Evolutionary conservation across 371 early-diverging fungal genomes (phyloP), one percentile per base, ranked within the genome.

Genomic region (Batrachochytrium dendrobatidis): DNA sequence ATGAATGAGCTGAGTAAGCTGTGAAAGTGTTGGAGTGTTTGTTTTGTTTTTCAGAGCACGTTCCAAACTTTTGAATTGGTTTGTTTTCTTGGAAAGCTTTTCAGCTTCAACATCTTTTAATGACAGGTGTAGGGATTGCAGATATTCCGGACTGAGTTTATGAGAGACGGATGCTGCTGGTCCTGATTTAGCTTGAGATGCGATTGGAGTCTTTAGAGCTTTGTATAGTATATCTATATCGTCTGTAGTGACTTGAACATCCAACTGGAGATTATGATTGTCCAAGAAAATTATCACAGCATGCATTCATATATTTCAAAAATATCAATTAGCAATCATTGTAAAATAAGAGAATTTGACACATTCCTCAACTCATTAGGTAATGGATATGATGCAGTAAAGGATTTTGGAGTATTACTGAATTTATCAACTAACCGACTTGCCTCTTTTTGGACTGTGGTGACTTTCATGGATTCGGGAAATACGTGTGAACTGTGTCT

Each of bases 1-100:
- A 58, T 86, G 86, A 8, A 92, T 84, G 33, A 89, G 76, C 25
- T 84, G 69, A 49, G 81, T 83, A 70, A 85, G 33, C 20, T 30
- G 34, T 12, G 33, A 59, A 22, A 70, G 30, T 18, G 56, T 33
- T 26, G 61, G 50, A 12, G 39, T 15, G 3, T 15, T 45, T 20
- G 32, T 28, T 55, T 46, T 31, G 39, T 20, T 44, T 30, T 35
- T 46, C 0, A 26, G 22, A 6, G 17, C n/a, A 33, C 20, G 18
- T 33, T 34, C 18, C 18, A 18, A 22, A 4, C 3, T 18, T 3
- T 22, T n/a, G 22, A 10, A 12, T 8, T 31, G 3, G 49, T 29
- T 7, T n/a, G 7, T 24, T 17, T 32, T 18, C 31, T 17, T 53
- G 29, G 10, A 17, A 22, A n/a, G 32, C 15, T 12, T 2, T 25